phyloP scores from a whole-genome alignment of 2,329 filamentous ascomycete genomes.

The Ilyonectria destructans region DNA sequence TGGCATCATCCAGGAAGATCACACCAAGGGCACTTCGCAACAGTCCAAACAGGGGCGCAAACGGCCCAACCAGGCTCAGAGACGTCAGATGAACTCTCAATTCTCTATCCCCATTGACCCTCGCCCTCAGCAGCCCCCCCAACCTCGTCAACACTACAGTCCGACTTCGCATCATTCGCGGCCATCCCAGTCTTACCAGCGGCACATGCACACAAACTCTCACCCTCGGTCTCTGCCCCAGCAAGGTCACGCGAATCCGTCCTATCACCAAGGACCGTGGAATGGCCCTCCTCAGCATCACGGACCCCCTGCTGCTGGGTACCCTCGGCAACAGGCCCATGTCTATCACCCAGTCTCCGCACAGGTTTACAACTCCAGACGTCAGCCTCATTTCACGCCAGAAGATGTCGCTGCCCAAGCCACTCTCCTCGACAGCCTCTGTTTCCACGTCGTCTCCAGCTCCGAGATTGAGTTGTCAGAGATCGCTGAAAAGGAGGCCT shows the following conservation, averaged over 20 bases:
- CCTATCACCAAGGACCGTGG: conserved; percentile 42
- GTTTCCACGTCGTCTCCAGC: conserved; percentile 62
- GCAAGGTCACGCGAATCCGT: conserved; percentile 35
- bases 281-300: conserved; percentile 47
- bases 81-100: conserved; percentile 75
- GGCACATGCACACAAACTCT: conserved; percentile 43
- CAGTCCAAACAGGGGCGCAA: conserved; percentile 59
- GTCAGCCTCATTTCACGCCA: conserved; percentile 51
- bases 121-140: conserved; percentile 53
- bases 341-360: conserved; percentile 21
- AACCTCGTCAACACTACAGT: conserved; percentile 51
- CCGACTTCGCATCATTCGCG: conserved; percentile 50
- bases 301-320: conserved; percentile 20
- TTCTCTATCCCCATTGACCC: conserved; percentile 71
- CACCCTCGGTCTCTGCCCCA: conserved; percentile 37
- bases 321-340: conserved; percentile 26
- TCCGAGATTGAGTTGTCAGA: conserved; percentile 77
- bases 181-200: conserved; percentile 43
- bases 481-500: conserved; percentile 79
- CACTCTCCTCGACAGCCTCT: conserved; percentile 65
- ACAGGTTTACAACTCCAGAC: conserved; percentile 44
- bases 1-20: conserved; percentile 3
- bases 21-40: conserved; percentile 29
- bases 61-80: conserved; percentile 75
- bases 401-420: conserved; percentile 68